Base-by-base conservation (phyloP, 2,329 filamentous ascomycete species). In the Colletotrichum viniferum region DNA sequence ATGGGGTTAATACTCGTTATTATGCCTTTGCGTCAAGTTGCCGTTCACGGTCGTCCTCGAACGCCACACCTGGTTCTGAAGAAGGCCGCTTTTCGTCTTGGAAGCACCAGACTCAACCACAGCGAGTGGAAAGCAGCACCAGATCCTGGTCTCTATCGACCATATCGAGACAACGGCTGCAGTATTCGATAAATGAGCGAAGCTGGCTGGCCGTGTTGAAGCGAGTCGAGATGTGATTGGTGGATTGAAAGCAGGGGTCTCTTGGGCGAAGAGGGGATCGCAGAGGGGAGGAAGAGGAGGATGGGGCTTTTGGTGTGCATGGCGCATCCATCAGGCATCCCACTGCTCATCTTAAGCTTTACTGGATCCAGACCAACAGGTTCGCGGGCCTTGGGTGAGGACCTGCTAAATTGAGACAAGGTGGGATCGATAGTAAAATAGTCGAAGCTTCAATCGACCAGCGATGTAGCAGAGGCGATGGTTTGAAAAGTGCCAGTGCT, bases 321-420 rank as follows among this genome's bases (percentile, higher is more conserved):
- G 28, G 67, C 58, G 60, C 67, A 71, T 70, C 32, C 67, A 61
- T 62, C 56, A 62, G 24, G 13, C 34, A 48, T 71, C 26, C 60
- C 48, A 65, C 67, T 56, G 32, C 60, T 74, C 67, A 32, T 71
- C 60, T 43, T 52, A 65, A 74, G 72, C 72, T 71, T 65, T 66
- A 52, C 30, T 43, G 68, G 61, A 71, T 38, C 36, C 61, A 64
- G 67, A 48, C 48, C 36, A 61, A 71, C 36, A 64, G 68, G 36
- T 65, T 71, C 36, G 61, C 68, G 72, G 36, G 28, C n/a, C 28
- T 60, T 65, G 55, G 21, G 56, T 62, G 28, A 36, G 18, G 16
- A 72, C 73, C 73, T 72, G 62, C 73, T 75, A 10, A 52, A 72
- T 72, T n/a, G 62, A 63, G 69, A 55, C 26, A 67, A 71, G 21